These are phyloP conservation scores for Polymyxa betae DNA, from an alignment of 208 protist genomes.

Conservation along the genomic window DNA sequence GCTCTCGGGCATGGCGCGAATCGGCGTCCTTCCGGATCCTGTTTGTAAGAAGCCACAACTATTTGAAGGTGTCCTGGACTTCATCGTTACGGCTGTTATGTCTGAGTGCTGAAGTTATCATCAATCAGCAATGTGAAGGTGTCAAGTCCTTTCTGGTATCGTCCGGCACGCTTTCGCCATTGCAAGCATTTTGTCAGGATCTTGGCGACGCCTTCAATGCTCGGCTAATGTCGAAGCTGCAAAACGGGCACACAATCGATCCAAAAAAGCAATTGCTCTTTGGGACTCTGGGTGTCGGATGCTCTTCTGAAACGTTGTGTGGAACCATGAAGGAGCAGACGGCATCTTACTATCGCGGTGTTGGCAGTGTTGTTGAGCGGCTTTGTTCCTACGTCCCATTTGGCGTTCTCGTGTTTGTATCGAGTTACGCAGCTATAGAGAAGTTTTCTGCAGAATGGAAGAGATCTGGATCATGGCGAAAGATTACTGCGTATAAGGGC, in stretches of 20 bases:
- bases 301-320: not conserved
- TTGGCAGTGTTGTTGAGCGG: not conserved
- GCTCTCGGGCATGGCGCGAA: too few relatives aligned
- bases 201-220: not conserved
- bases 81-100: not conserved
- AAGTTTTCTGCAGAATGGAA: not conserved
- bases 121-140: not conserved
- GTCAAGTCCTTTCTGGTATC: not conserved
- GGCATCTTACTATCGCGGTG: not conserved
- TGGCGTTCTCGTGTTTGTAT: not conserved
- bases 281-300: not conserved
- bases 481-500: not conserved
- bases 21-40: too few relatives aligned
- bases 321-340: not conserved
- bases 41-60: too few relatives aligned
- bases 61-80: not conserved
- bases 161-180: not conserved
- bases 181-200: not conserved
- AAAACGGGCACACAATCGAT: not conserved
- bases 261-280: not conserved
- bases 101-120: not conserved
- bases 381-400: not conserved
- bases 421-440: not conserved
- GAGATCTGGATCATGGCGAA: not conserved
- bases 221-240: not conserved